Base-by-base conservation (phyloP, 257 asterid species). In the Solanum bukasovii region DNA sequence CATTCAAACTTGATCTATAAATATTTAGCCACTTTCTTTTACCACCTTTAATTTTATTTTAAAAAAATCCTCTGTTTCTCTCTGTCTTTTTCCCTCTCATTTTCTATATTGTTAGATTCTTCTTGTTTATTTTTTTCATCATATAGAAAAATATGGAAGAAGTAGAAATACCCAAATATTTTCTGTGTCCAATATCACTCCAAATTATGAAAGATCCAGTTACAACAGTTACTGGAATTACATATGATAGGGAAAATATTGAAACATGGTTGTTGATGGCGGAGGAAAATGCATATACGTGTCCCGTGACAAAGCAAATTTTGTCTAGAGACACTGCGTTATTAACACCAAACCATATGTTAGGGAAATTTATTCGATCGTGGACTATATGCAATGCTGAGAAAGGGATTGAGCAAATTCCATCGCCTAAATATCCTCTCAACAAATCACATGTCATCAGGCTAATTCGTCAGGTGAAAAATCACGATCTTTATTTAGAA, bases 151-250 rank as follows among this genome's bases (percentile, higher is more conserved):
- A 87, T 46, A 91, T 94, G 96, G 94, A 92, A 70, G 93, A 93
- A 77, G 91, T 94, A 68, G 98, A 97, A 2, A 87, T 95, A 35
- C 99, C 99, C 9, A 93, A 91, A 34, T 97, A 95, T 67, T 97
- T 97, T 70, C 78, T 97, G 9, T 97, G 34, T 33, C 34, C 34
- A 33, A 33, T 33, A 33, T 33, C 34, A 1, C 96, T 96, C 44
- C 98, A 97, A 72, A 93, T 97, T 59, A 96, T 97, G 98, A 93
- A 88, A 83, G 99, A 97, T 88, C 99, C 98, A 1, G 99, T 97
- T 9, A 95, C 98, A 42, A 88, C 98, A 40, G 90, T 94, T 87
- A 92, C 98, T 34, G 99, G 99, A 56, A 97, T 97, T 84, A 96
- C 99, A 7, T 97, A 97, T 89, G 98, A 97, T 88, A 93, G 99